Evolutionary conservation across 2,329 filamentous ascomycete genomes (phyloP), one percentile per base, ranked within the genome.

Genomic region (Exophiala dermatitidis): DNA sequence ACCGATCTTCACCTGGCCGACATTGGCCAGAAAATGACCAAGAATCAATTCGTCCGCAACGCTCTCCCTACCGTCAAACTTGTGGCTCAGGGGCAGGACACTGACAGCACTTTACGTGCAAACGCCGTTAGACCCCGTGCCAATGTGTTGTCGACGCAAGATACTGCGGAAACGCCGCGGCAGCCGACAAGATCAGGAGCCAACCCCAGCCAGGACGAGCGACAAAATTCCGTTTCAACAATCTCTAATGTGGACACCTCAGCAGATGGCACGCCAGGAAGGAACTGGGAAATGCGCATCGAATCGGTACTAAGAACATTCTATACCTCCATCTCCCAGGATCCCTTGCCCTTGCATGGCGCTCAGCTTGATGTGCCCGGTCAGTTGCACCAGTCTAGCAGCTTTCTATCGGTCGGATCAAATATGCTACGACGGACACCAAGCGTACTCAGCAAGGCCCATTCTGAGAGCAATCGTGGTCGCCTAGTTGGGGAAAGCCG

Each of bases 1-100:
- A 98, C 93, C 33, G 93, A 98, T 73, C 76, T 98, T 52, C 91
- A 98, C 65, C 71, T 97, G 65, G 93, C 91, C 54, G 90, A 97
- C 66, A 95, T 97, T 62, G 90, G 95, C 57, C 83, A 87, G 63
- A 95, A 95, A 74, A 98, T 98, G 93, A 97, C 91, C 1, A 83
- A 87, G 52, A 85, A 79, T 59, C 91, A 97, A 65, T 98, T 97
- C 65, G 81, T 98, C 66, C 95, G 94, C 71, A 98, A 98, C 67
- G 96, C 93, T 3, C 84, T 97, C 77, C 86, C 87, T 0, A 95
- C 91, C 0, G 87, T 98, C 58, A 82, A 81, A 54, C 83, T 89
- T 46, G 84, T 88, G 8, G 82, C 50, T n/a, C 47, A 56, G 38
- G 59, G 48, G 5, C 40, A 48, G 10, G 47, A 48, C 12, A 32